Base-by-base conservation (phyloP, 768 basidiomycete species). In the Xerocomellus intermedius region DNA sequence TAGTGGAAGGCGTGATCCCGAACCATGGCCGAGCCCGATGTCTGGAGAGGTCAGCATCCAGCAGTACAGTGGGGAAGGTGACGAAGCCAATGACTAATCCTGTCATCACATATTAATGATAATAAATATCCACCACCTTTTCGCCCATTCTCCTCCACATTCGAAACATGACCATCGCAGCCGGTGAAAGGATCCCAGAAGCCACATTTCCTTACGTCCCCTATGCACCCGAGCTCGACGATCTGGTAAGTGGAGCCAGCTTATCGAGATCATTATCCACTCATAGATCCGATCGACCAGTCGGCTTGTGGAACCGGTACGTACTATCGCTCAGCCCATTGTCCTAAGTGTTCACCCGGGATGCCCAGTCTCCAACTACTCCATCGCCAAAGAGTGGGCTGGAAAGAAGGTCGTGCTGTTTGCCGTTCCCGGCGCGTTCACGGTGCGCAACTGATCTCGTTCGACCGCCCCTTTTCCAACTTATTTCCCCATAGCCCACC, bases 381-480 rank as follows among this genome's bases (percentile, higher is more conserved):
- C 70, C 37, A 88, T 65, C 55, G 14, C 82, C 26, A 75, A 83
- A 54, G 77, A 80, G 44, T 91, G 87, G 87, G 86, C 85, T 69
- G 85, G 84, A 65, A 92, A 92, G 77, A 89, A 87, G 68, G 87
- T 92, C 48, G 86, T 91, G 36, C 65, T 91, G 49, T 79, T 92
- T 68, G 76, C 87, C 53, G 87, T 91, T 33, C 90, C 89, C 17
- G 90, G 90, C 43, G 87, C 89, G 16, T 90, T 91, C 75, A 89
- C 89, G 16, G 89, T 89, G 58, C 56, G 84, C 56, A 46, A 12
- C 30, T 5, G 43, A 53, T 51, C 43, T 48, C 32, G 8, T 38
- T 10, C 14, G 39, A 52, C 56, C 51, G 16, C 36, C 4, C 8
- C 19, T 24, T 21, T 5, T 39, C 13, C 42, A 5, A 14, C 52